Evolutionary conservation across 768 basidiomycete species (phyloP).

Genomic region (Rhodotorula sphaerocarpa): DNA sequence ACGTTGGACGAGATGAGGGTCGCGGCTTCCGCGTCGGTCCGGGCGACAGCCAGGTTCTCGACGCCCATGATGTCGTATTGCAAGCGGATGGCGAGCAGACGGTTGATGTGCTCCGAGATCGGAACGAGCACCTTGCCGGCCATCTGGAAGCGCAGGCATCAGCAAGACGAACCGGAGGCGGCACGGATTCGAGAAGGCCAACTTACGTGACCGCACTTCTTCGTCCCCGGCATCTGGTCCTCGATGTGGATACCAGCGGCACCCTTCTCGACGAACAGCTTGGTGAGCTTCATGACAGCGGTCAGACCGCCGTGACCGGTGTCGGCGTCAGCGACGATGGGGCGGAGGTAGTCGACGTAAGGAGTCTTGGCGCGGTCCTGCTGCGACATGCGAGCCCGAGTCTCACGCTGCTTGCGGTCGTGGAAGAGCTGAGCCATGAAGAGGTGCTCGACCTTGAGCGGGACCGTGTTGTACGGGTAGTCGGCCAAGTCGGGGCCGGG

Average conservation of each 20-base stretch:
- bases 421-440: constrained; percentile 99
- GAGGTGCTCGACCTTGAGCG: constrained; percentile 95
- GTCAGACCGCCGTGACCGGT: constrained; percentile 96
- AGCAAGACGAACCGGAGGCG: no score
- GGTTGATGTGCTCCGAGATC: constrained; percentile 94
- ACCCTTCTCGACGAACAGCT: constrained; percentile 97
- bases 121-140: constrained; percentile 95
- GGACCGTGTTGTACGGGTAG: constrained; percentile 97
- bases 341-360: constrained; percentile 55
- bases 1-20: constrained; percentile 95
- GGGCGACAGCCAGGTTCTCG: constrained; percentile 81
- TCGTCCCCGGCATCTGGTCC: constrained; percentile 94
- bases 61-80: constrained; percentile 99
- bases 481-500: constrained; percentile 98
- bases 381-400: constrained; percentile 61
- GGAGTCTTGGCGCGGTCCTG: constrained; percentile 64
- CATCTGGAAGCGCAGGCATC: constrained; percentile 57
- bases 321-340: constrained; percentile 92
- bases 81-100: constrained; percentile 89
- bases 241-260: constrained; percentile 97
- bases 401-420: constrained; percentile 89
- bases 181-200: constrained; percentile 61
- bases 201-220: constrained; percentile 80
- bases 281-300: constrained; percentile 97
- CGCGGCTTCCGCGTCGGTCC: constrained; percentile 95